phyloP scores from a whole-genome alignment of 345 rosid species.

The Lumnitzera littorea region DNA sequence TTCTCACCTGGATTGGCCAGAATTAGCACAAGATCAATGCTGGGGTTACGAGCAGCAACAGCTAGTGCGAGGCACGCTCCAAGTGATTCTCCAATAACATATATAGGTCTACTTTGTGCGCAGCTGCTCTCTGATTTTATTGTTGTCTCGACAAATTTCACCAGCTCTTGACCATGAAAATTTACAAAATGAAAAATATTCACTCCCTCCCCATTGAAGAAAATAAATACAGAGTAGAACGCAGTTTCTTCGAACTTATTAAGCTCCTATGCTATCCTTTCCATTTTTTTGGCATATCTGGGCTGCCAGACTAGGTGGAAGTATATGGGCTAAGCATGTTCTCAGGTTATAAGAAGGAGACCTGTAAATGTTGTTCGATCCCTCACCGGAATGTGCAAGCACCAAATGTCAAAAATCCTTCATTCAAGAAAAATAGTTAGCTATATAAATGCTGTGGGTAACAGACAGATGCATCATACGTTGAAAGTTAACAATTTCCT shows the following conservation, averaged over 20 bases:
- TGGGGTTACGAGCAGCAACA: constrained; percentile 61
- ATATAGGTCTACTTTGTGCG: constrained; percentile 54
- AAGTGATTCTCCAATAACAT: constrained; percentile 75
- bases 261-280: too few relatives aligned
- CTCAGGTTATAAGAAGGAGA: constrained; percentile 3
- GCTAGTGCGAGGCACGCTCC: constrained; percentile 76
- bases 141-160: constrained; percentile 43
- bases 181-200: background rate
- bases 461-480: background rate
- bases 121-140: constrained; percentile 29
- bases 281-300: too few relatives aligned
- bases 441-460: background rate
- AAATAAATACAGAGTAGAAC: too few relatives aligned
- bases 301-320: background rate
- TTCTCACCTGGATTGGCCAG: constrained; percentile 64
- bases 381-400: constrained; percentile 73
- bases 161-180: constrained; percentile 42
- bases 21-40: constrained; percentile 54
- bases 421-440: constrained; percentile 6
- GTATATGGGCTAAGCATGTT: background rate
- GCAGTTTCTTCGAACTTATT: too few relatives aligned
- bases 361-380: constrained; percentile 68
- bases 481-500: background rate
- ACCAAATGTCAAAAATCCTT: constrained; percentile 67
- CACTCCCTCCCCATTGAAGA: too few relatives aligned